Percentiles rank a stretch among this genome's conserved stretches.
Conservation (phyloP, 441 rosid species). For the Erodium moschatum region DNA sequence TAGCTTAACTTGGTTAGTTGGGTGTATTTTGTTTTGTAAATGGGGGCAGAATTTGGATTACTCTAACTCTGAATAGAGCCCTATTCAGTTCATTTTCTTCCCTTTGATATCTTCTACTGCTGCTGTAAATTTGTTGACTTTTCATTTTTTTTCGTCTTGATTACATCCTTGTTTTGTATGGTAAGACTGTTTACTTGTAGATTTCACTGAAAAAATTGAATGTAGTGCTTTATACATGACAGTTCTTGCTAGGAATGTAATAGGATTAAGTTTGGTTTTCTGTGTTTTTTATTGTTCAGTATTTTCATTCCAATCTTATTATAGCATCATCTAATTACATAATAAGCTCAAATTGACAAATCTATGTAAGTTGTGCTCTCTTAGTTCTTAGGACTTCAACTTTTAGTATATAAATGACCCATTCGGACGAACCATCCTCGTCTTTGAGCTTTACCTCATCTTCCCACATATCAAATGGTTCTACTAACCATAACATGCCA, state of each 20-base stretch:
- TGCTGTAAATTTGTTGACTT: background rate
- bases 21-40: background rate
- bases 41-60: background rate
- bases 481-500: constrained; percentile 34
- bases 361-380: background rate
- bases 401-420: constrained; percentile 35
- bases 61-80: background rate
- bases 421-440: constrained; percentile 60
- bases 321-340: background rate
- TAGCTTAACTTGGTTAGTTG: background rate
- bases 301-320: background rate
- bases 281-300: background rate
- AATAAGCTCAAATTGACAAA: background rate
- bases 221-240: background rate
- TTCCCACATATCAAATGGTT: constrained; percentile 45
- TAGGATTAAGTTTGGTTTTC: background rate
- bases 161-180: background rate
- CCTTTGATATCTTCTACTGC: background rate
- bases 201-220: background rate
- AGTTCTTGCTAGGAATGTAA: background rate
- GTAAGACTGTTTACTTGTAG: background rate
- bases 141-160: background rate
- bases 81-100: background rate
- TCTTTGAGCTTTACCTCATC: constrained; percentile 50
- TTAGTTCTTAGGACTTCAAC: constrained; percentile 2